Evolutionary conservation across 31 red algal species (phyloP), one percentile per base, ranked within the genome.

Genomic region (Asparagopsis taxiformis): DNA sequence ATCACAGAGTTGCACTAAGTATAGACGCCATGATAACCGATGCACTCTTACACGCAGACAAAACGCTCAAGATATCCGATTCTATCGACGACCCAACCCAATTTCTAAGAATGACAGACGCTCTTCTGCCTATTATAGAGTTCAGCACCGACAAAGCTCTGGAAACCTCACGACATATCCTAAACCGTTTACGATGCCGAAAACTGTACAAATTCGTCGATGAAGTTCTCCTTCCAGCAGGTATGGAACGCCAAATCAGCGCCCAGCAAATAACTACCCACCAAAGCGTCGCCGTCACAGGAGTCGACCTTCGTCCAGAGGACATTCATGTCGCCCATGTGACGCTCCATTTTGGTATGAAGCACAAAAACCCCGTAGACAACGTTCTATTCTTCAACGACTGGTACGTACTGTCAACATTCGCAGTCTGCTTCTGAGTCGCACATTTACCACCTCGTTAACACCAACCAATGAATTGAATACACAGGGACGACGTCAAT

Each of bases 191-290:
- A 20, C 90, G 86, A n/a, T 29, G 65, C 15, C 74, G 97, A 16
- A 69, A 93, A 21, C 55, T 99, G 50, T 99, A 99, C 79, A 74
- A 79, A 37, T 93, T 93, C 59, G 93, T 93, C 2, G 89, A 84
- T 39, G 97, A 92, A 72, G 41, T 87, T 20, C 61, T 99, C 29
- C 35, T 95, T 0, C 92, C 87, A 4, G 68, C 87, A 7, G 77
- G 72, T 55, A 38, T 50, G 23, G 53, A 22, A 24, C 62, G 71
- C 19, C 20, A 38, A 1, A 60, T 90, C 22, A 74, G 59, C 9
- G 68, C 84, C 26, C 62, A 62, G 5, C 68, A 90, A 44, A 77
- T 95, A n/a, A 80, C 77, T 9, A 75, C 92, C 25, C 80, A 73
- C 26, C 92, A 95, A 55, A 61, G 75, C 44, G 53, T 62, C 17